Conservation (phyloP, 75 land plant species). For the Sequoia sempervirens region DNA sequence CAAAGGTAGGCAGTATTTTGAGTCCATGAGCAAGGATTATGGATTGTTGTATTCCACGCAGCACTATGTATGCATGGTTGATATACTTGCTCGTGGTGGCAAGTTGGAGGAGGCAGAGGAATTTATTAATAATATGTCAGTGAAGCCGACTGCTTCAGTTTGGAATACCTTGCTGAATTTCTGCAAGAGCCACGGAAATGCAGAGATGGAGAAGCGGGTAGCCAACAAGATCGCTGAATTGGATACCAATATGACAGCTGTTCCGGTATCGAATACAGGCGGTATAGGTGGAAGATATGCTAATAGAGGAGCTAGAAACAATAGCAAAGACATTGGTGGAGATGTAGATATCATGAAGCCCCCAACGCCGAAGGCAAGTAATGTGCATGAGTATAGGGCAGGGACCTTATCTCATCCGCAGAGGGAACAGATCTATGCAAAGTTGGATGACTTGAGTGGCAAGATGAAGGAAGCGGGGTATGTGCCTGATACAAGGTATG, state of each 20-base stretch:
- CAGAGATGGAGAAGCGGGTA: constrained; percentile 11
- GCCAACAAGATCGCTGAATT: constrained; percentile 6
- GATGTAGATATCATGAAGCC: not conserved
- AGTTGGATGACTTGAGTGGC: constrained; percentile 36
- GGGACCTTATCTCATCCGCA: constrained; percentile 52
- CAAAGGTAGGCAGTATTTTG: constrained; percentile 1
- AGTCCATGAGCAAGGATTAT: constrained; percentile 9
- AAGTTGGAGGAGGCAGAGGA: constrained; percentile 12
- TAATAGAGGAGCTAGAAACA: not conserved
- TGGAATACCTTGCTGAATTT: constrained; percentile 10
- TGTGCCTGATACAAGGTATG: constrained; percentile 24
- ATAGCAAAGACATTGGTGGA: not conserved
- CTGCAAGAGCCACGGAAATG: constrained; percentile 10
- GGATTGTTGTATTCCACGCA: constrained; percentile 1
- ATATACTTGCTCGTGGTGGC: constrained; percentile 8
- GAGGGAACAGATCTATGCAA: constrained; percentile 33
- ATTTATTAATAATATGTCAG: constrained; percentile 2
- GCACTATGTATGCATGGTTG: constrained; percentile 12
- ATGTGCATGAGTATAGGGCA: constrained; percentile 38
- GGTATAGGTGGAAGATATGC: not conserved
- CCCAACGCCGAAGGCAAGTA: not conserved
- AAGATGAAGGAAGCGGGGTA: constrained; percentile 42
- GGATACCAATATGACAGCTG: not conserved
- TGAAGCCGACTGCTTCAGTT: not conserved
- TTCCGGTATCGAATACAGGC: not conserved